Base-by-base conservation (phyloP, 768 basidiomycete species). In the Amylocystis lapponica region DNA sequence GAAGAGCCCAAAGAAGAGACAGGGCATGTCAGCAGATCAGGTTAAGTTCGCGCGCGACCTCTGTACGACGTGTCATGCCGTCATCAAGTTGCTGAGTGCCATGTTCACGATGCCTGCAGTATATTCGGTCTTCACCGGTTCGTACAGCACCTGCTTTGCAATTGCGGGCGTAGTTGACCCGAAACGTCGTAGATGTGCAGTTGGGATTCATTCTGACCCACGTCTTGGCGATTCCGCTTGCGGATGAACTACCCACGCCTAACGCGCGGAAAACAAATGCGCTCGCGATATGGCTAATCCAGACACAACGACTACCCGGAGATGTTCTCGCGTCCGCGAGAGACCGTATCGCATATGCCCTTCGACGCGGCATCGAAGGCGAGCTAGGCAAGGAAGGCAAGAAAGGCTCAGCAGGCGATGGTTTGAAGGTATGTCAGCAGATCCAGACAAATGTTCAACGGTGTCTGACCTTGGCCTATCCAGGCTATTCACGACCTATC, bases 321-420 rank as follows among this genome's bases (percentile, higher is more conserved):
- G 63, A 66, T 0, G 72, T 90, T 17, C 68, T 91, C 12, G 53
- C 65, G 9, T 81, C 82, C 5, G 76, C 83, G 5, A 74, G 71
- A 6, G 76, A 80, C 51, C 73, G 81, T 20, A 86, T 92, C 26
- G 73, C 81, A 2, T 79, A 77, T 45, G 84, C 85, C 3, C 57
- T 91, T 16, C 73, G 78, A 39, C 79, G 88, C 33, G 89, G 83
- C 20, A 74, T 92, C 46, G 83, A 86, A 42, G 89, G 89, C 6
- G 83, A 90, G 49, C 74, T 91, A 12, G 89, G 89, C 5, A 87
- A 86, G 58, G 89, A 92, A 59, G 89, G 89, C 9, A 91, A 91
- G 68, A 90, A 88, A 55, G 89, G 89, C 0, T 79, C 88, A 4
- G 74, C 71, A 2, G 83, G 74, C 26, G 88, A 92, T 59, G 86